Percentiles rank a stretch among this genome's conserved stretches.
Evolutionary conservation across 2,329 filamentous ascomycete genomes (phyloP).

Genomic region (Hymenoscyphus scutula): DNA sequence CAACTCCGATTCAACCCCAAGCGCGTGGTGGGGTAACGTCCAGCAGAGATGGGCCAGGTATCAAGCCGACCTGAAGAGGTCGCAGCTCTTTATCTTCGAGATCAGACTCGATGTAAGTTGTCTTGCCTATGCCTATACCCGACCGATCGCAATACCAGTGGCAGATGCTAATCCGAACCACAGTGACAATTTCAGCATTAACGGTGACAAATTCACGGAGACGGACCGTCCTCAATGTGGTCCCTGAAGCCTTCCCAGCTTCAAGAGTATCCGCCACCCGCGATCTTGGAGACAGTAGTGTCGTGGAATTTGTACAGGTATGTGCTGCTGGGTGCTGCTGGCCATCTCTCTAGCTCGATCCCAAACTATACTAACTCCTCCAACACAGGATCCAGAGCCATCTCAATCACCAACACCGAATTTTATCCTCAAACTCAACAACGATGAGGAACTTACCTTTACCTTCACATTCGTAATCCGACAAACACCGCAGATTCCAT

Average conservation of each 20-base stretch:
- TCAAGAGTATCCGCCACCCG: slow-evolving; percentile 72
- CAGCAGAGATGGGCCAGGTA: slow-evolving; percentile 78
- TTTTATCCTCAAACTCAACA: slow-evolving; percentile 82
- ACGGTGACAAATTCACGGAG: slow-evolving; percentile 76
- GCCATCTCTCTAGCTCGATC: background rate
- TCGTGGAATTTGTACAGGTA: slow-evolving; percentile 92
- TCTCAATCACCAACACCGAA: slow-evolving; percentile 52
- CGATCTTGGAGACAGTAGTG: slow-evolving; percentile 68
- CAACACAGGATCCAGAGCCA: slow-evolving; percentile 71
- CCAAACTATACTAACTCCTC: slow-evolving; percentile 18
- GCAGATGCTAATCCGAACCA: slow-evolving; percentile 17
- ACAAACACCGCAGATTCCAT: slow-evolving; percentile 45
- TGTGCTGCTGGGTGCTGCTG: slow-evolving; percentile 19
- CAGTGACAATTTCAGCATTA: slow-evolving; percentile 85
- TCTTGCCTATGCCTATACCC: slow-evolving; percentile 15
- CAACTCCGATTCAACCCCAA: background rate
- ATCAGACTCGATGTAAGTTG: slow-evolving; percentile 83
- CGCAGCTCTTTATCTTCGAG: slow-evolving; percentile 76
- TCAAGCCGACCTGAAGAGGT: slow-evolving; percentile 85
- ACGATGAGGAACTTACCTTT: slow-evolving; percentile 90
- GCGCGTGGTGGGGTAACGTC: slow-evolving; percentile 33
- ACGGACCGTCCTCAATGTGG: slow-evolving; percentile 72
- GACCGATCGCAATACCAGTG: slow-evolving; percentile 5
- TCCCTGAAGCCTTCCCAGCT: slow-evolving; percentile 85
- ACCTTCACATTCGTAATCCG: slow-evolving; percentile 86